Evolutionary conservation across 805 yeast genomes (phyloP).

Genomic region (Saccharomycopsis oosterbeekiorum): DNA sequence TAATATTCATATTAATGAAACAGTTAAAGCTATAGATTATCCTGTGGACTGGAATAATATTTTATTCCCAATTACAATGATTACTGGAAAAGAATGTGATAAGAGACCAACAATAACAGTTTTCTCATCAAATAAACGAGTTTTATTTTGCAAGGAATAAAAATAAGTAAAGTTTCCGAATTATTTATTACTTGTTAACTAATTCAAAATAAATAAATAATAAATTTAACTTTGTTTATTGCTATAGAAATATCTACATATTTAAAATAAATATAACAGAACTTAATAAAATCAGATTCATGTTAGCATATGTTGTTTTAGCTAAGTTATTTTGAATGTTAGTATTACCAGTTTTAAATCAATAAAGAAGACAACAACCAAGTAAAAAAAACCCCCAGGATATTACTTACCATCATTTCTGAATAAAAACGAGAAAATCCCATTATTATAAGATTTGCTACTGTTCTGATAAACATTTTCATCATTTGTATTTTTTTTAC

Average conservation of each 20-base stretch:
- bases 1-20: constrained; percentile 50
- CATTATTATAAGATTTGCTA: not conserved
- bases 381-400: not conserved
- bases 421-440: constrained; percentile 7
- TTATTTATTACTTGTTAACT: not conserved
- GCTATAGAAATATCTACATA: not conserved
- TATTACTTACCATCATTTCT: constrained; percentile 15
- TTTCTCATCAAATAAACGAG: not conserved
- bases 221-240: not conserved
- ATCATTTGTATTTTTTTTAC: not conserved
- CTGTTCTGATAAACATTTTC: not conserved
- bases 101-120: not conserved
- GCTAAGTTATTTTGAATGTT: not conserved
- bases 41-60: constrained; percentile 77
- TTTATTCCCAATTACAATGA: not conserved
- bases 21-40: constrained; percentile 78
- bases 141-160: not conserved
- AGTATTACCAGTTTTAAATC: not conserved
- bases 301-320: not conserved
- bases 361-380: not conserved
- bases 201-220: not conserved
- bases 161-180: too few species aligned
- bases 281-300: not conserved
- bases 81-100: not conserved
- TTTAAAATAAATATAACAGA: not conserved